Evolutionary conservation across 208 protist species (phyloP), one percentile per base, ranked within the genome.

Genomic region (Crithidia acanthocephali): DNA sequence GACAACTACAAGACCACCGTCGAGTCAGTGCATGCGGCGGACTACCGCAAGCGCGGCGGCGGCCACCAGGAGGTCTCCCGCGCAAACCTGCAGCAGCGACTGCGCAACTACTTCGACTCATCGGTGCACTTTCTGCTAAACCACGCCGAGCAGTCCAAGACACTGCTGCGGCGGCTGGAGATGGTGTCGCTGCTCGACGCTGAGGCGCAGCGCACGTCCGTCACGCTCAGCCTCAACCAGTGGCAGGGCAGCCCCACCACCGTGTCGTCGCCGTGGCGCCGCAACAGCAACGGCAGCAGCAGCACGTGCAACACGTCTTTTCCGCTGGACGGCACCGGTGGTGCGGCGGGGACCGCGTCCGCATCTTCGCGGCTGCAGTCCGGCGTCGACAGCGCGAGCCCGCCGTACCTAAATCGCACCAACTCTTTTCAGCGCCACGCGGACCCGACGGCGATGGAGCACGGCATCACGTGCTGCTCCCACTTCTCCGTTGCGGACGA

Each of bases 401-500:
- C 40, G 47, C 8, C 68, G 42, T 9, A 25, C 20, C 16, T 55
- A n/a, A 10, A 23, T 28, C 44, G 27, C 20, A 37, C 42, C 5
- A 22, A 20, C 20, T 20, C 37, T 2, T 28, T 30, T 27, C 56
- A 35, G 28, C 51, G 56, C 48, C 52, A 68, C 42, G 37, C 9
- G 27, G 33, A 68, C n/a, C 35, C 71, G 33, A 47, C 71, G 10
- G 40, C 33, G 37, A 57, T 11, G 56, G 51, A 64, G 18, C 61
- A 60, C 51, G 64, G 42, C 40, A 22, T 73, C 28, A 78, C 74
- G 16, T 50, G 78, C 15, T 90, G 83, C 64, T 85, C 84, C 30
- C 83, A 92, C 47, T 90, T 76, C 62, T 84, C 80, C 53, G 83
- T 96, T 27, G 88, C 86, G 13, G 89, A 96, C 70, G 87, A 93